These are phyloP conservation scores for Metschnikowia proteae DNA, from an alignment of 805 yeast species.

Conservation along the genomic window DNA sequence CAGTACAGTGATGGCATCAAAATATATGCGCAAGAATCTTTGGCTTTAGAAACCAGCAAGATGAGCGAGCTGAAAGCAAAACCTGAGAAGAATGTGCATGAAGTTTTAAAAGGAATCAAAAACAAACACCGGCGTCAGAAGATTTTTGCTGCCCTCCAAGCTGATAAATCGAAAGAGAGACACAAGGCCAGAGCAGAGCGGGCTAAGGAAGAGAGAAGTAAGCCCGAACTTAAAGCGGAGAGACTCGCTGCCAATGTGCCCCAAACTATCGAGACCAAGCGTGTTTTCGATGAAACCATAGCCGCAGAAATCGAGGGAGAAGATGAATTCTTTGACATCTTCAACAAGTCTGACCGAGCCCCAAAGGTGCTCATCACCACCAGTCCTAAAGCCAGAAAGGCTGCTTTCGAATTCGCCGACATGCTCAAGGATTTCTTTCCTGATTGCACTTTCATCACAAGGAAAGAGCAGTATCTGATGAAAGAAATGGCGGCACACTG, in stretches of 20 bases:
- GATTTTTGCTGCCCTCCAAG: slow-evolving; percentile 67
- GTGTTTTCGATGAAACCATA: slow-evolving; percentile 86
- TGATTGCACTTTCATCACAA: slow-evolving; percentile 77
- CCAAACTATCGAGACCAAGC: slow-evolving; percentile 74
- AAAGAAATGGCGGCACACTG: slow-evolving; percentile 85
- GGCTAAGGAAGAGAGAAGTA: slow-evolving; percentile 80
- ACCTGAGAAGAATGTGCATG: slow-evolving; percentile 10
- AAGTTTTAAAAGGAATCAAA: slow-evolving; percentile 43
- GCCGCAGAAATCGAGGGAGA: slow-evolving; percentile 56
- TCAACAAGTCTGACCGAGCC: slow-evolving; percentile 34
- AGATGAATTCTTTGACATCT: slow-evolving; percentile 51
- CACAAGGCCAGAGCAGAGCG: slow-evolving; percentile 76
- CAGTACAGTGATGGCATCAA: slow-evolving; percentile 11
- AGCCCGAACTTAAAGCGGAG: slow-evolving; percentile 78
- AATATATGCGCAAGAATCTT: slow-evolving; percentile 7
- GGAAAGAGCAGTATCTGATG: slow-evolving; percentile 80
- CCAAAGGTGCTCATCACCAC: slow-evolving; percentile 93
- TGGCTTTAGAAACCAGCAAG: neutral
- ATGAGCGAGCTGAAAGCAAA: slow-evolving; percentile 8
- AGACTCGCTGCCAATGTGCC: slow-evolving; percentile 77
- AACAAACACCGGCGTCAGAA: slow-evolving; percentile 81
- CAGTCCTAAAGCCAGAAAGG: slow-evolving; percentile 76
- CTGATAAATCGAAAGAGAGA: slow-evolving; percentile 69
- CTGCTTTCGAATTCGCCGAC: slow-evolving; percentile 89
- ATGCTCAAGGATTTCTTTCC: slow-evolving; percentile 81